Conservation (phyloP, 352 stramenopile genomes). For the Peronospora belbahrii region DNA sequence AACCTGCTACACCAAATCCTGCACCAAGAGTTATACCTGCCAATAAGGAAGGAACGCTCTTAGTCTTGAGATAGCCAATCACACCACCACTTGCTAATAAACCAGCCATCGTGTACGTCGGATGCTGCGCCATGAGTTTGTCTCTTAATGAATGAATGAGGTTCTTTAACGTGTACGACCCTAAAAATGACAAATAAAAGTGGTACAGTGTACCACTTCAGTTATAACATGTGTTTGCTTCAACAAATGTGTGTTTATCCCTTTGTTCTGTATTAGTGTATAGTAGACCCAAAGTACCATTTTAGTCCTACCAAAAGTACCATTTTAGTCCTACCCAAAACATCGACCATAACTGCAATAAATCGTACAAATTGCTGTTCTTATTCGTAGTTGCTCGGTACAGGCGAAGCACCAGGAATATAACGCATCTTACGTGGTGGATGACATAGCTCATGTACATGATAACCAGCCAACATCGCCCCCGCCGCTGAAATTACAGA, state of each 20-base stretch:
- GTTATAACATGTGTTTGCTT: no score
- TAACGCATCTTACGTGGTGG: conserved; percentile 49
- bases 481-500: conserved; percentile 39
- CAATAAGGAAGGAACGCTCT: conserved; percentile 73
- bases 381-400: conserved; percentile 30
- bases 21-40: conserved; percentile 73
- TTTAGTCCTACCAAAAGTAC: no score
- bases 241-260: no score
- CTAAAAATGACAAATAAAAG: no score
- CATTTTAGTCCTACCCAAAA: no score
- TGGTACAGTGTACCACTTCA: no score
- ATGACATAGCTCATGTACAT: conserved; percentile 58
- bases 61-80: conserved; percentile 76
- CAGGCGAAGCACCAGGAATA: conserved; percentile 37
- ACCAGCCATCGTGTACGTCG: conserved; percentile 78
- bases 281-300: no score
- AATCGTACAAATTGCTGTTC: background rate
- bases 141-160: background rate
- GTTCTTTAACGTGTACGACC: no score
- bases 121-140: conserved; percentile 55
- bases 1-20: conserved; percentile 71
- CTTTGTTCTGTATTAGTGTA: no score
- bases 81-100: conserved; percentile 56
- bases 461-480: conserved; percentile 58
- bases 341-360: background rate